Percentiles rank a stretch among this genome's conserved stretches.
Evolutionary conservation across 2,329 filamentous ascomycete species (phyloP).

Genomic region (Botrytis galanthina): DNA sequence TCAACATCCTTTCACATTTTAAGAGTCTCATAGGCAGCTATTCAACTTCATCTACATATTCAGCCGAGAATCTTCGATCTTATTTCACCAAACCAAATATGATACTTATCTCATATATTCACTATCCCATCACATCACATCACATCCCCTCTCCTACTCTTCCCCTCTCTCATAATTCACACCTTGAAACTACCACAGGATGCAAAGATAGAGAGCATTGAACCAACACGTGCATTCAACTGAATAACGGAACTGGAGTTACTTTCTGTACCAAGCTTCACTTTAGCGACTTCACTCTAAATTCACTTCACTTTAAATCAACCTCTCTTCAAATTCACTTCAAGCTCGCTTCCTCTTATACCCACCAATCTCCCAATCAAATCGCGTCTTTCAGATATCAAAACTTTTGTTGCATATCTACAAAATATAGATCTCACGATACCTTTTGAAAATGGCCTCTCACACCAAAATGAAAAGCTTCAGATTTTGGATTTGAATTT

Average conservation of each 20-base stretch:
- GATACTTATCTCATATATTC: neutral
- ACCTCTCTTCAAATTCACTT: neutral
- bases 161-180: neutral
- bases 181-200: neutral
- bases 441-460: neutral
- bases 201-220: neutral
- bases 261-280: neutral
- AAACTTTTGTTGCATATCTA: constrained; percentile 2
- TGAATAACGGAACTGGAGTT: neutral
- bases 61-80: neutral
- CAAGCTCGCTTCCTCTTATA: neutral
- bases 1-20: neutral
- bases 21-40: too few species aligned
- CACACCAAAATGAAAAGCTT: neutral
- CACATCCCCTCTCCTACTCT: neutral
- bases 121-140: neutral
- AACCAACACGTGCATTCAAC: neutral
- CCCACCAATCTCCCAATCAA: neutral
- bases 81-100: neutral
- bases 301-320: neutral
- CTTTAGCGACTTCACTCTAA: neutral
- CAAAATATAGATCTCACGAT: neutral
- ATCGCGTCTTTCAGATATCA: neutral
- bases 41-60: neutral
- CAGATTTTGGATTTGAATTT: neutral